A percentile compares a stretch with the other conserved stretches of the same genome.
Conservation (phyloP, 768 basidiomycete species). For the Auriculariales sp. region DNA sequence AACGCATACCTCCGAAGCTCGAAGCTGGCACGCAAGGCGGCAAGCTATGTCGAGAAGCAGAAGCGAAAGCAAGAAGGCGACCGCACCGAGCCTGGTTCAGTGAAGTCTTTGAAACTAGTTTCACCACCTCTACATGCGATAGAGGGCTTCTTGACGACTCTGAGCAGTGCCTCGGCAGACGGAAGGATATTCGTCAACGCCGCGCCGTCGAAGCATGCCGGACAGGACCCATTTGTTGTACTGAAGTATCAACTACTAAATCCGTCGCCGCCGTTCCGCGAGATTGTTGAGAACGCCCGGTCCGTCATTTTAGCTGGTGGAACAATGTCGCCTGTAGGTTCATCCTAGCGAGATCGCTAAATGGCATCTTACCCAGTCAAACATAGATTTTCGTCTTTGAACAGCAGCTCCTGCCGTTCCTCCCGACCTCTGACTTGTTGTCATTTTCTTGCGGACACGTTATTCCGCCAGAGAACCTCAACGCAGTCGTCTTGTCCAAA, state of each 20-base stretch:
- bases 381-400: constrained; percentile 74
- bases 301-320: constrained; percentile 89
- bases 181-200: constrained; percentile 34
- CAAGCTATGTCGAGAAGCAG: constrained; percentile 64
- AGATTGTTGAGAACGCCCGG: constrained; percentile 68
- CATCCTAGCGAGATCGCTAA: neutral
- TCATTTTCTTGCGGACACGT: constrained; percentile 90
- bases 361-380: neutral
- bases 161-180: constrained; percentile 46
- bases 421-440: constrained; percentile 46
- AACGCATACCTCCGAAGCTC: constrained; percentile 68
- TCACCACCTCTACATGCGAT: constrained; percentile 69
- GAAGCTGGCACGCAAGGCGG: constrained; percentile 59
- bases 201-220: neutral
- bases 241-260: constrained; percentile 89
- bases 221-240: constrained; percentile 31
- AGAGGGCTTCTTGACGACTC: constrained; percentile 61
- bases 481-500: constrained; percentile 54
- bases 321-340: constrained; percentile 88
- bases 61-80: constrained; percentile 27
- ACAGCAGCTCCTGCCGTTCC: constrained; percentile 59
- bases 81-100: neutral
- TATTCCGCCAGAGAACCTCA: constrained; percentile 66
- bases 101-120: constrained; percentile 12
- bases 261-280: constrained; percentile 71